These are phyloP conservation scores for Dactylella cylindrospora DNA, from an alignment of 2,329 filamentous ascomycete species.

Conservation along the genomic window DNA sequence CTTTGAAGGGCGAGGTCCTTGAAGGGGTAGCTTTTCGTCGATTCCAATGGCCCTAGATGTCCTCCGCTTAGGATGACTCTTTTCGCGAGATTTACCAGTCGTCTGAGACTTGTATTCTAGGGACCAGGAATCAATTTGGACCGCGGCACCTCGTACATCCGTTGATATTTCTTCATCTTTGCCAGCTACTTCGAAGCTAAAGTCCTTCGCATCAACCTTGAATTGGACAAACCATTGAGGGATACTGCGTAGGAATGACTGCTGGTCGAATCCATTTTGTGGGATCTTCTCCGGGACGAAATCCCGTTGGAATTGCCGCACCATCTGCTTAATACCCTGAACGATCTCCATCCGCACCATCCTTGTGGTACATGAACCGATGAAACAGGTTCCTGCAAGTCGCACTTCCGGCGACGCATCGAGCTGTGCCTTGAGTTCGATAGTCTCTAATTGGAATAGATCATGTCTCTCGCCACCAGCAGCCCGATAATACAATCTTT, in stretches of 20 bases:
- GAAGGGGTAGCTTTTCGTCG: conserved; percentile 50
- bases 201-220: conserved; percentile 81
- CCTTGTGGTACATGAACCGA: conserved; percentile 85
- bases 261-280: conserved; percentile 60
- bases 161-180: conserved; percentile 80
- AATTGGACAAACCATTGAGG: conserved; percentile 83
- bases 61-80: conserved; percentile 66
- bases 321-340: conserved; percentile 86
- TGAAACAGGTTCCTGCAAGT: conserved; percentile 73
- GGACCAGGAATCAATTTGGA: conserved; percentile 85
- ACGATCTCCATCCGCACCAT: conserved; percentile 91
- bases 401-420: conserved; percentile 82
- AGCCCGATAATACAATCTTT: conserved; percentile 93
- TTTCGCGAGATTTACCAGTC: conserved; percentile 61
- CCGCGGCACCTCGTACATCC: conserved; percentile 75
- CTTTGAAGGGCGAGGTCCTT: conserved; percentile 55
- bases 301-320: conserved; percentile 75
- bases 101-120: conserved; percentile 85
- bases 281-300: conserved; percentile 63
- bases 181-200: conserved; percentile 87
- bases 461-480: conserved; percentile 79
- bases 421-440: conserved; percentile 83
- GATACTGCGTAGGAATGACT: conserved; percentile 70
- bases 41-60: conserved; percentile 56
- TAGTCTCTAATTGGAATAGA: conserved; percentile 79